Evolutionary conservation across 2,329 filamentous ascomycete species (phyloP).

Genomic region (Fusarium cyanostomum): DNA sequence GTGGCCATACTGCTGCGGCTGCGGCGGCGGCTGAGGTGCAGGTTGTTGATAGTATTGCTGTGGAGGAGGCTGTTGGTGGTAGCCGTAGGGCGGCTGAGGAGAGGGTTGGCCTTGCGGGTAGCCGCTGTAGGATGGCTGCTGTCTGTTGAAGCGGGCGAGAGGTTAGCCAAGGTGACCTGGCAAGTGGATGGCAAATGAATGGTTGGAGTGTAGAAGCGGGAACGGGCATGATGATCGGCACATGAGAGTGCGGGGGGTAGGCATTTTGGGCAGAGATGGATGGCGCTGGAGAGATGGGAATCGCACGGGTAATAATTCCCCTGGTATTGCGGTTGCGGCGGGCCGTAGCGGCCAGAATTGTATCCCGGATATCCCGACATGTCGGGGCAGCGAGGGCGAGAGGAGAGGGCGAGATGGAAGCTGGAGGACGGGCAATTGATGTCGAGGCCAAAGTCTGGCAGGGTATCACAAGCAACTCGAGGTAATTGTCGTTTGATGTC

Average conservation of each 20-base stretch:
- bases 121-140: constrained; percentile 58
- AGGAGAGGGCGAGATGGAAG: neutral
- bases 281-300: constrained; percentile 34
- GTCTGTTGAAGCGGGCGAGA: constrained; percentile 44
- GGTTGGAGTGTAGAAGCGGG: neutral
- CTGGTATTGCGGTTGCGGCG: constrained; percentile 50
- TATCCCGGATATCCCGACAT: constrained; percentile 74
- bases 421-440: neutral
- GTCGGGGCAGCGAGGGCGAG: constrained; percentile 20
- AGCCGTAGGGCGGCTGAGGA: constrained; percentile 59
- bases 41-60: constrained; percentile 53
- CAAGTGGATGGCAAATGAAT: neutral
- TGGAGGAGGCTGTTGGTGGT: constrained; percentile 53
- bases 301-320: constrained; percentile 62
- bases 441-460: neutral
- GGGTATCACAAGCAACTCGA: neutral
- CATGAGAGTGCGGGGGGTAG: constrained; percentile 22
- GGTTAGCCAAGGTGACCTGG: constrained; percentile 31
- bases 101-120: constrained; percentile 58
- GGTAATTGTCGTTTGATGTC: constrained; percentile 6
- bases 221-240: constrained; percentile 16
- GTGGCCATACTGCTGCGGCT: constrained; percentile 47
- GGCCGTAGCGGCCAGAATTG: constrained; percentile 57
- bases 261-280: constrained; percentile 6
- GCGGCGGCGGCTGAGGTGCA: constrained; percentile 48